Percentiles rank a stretch among this genome's conserved stretches.
These are phyloP conservation scores for Annona cherimola DNA, from an alignment of 164 flowering plant genomes.

Conservation along the genomic window DNA sequence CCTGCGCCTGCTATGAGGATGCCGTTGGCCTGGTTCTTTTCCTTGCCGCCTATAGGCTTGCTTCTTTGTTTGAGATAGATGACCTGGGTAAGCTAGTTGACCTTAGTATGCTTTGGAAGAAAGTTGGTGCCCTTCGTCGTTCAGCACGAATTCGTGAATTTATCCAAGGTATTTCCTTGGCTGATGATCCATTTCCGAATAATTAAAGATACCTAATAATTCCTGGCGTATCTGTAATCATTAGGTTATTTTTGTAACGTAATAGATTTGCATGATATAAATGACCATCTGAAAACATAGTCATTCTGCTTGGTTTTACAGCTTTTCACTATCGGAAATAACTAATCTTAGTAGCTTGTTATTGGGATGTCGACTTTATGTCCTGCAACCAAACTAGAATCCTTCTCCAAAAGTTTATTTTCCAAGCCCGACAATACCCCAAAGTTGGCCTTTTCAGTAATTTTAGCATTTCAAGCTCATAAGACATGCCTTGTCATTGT, in stretches of 20 bases:
- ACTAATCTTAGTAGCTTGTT: too few relatives aligned
- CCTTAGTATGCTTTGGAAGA: conserved; percentile 22
- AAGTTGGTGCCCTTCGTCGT: conserved; percentile 22
- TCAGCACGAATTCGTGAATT: conserved; percentile 27
- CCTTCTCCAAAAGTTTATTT: too few relatives aligned
- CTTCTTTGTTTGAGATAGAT: conserved; percentile 24
- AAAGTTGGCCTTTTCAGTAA: not conserved
- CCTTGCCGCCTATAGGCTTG: conserved; percentile 43
- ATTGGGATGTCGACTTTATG: too few relatives aligned
- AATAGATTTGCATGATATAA: too few relatives aligned
- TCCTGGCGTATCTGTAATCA: too few relatives aligned
- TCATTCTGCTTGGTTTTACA: too few relatives aligned
- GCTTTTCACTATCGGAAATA: too few relatives aligned
- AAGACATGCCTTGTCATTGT: too few relatives aligned
- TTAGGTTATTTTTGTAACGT: too few relatives aligned
- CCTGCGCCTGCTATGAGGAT: conserved; percentile 28
- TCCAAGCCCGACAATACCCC: not conserved
- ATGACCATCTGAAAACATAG: too few relatives aligned
- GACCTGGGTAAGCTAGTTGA: conserved; percentile 37
- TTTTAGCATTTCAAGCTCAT: not conserved
- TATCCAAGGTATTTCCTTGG: conserved; percentile 32
- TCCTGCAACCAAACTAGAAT: too few relatives aligned
- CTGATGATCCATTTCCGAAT: not conserved
- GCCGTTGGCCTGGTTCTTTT: conserved; percentile 49
- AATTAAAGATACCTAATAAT: too few relatives aligned